Conservation (phyloP, 306 rosid species). For the Macrotyloma uniflorum region DNA sequence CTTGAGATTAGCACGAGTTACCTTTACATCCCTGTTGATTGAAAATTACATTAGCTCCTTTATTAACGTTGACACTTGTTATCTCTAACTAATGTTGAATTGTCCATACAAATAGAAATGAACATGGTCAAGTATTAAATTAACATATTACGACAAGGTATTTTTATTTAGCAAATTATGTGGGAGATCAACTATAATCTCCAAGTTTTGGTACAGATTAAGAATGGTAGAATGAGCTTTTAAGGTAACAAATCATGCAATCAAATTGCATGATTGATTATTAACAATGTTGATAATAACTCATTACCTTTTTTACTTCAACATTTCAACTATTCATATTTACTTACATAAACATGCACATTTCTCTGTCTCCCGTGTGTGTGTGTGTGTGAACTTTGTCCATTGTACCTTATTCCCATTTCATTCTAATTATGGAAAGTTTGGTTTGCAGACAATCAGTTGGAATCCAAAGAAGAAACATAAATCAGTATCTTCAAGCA, state of each 20-base stretch:
- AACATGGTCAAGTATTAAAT: not conserved
- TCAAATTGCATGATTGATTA: not conserved
- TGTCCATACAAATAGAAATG: not conserved
- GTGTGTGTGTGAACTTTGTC: not conserved
- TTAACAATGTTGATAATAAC: not conserved
- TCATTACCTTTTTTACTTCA: not conserved
- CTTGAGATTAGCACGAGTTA: not conserved
- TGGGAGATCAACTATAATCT: not conserved
- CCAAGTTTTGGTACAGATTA: not conserved
- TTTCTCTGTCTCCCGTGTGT: not conserved
- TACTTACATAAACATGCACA: not conserved
- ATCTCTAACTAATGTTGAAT: not conserved
- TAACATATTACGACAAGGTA: not conserved
- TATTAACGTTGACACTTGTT: not conserved
- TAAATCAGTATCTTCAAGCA: constrained; percentile 11
- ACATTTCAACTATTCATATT: not conserved
- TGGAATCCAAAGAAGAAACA: not conserved
- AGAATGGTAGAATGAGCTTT: not conserved
- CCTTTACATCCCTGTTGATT: not conserved
- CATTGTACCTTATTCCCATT: not conserved
- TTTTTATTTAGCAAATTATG: not conserved
- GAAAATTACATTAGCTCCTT: not conserved
- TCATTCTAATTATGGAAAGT: constrained; percentile 25
- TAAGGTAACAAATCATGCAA: not conserved
- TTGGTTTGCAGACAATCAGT: constrained; percentile 29